A percentile compares a stretch with the other conserved stretches of the same genome.
Evolutionary conservation across 2,329 filamentous ascomycete genomes (phyloP).

Genomic region (Emmonsia crescens): DNA sequence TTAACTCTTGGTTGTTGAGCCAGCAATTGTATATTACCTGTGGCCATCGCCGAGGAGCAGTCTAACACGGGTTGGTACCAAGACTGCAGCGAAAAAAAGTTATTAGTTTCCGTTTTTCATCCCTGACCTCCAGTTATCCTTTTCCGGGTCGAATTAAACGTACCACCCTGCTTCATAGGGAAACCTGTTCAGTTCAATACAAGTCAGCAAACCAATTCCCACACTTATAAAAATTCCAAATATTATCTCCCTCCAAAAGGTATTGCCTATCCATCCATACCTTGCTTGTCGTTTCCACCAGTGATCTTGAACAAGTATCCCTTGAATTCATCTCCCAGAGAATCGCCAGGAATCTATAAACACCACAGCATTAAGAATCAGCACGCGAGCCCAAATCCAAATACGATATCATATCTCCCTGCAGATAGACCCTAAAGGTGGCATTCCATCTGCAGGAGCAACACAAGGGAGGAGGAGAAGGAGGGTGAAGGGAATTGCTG

Average conservation of each 20-base stretch:
- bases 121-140: slow-evolving; percentile 11
- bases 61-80: slow-evolving; percentile 96
- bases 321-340: slow-evolving; percentile 98
- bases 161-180: slow-evolving; percentile 98
- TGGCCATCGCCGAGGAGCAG: slow-evolving; percentile 93
- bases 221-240: slow-evolving; percentile 1
- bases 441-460: not conserved
- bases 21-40: slow-evolving; percentile 35
- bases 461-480: not conserved
- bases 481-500: slow-evolving; percentile 22
- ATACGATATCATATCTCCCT: not conserved
- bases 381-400: not conserved
- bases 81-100: slow-evolving; percentile 33
- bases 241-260: not conserved
- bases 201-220: slow-evolving; percentile 18
- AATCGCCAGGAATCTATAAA: slow-evolving; percentile 73
- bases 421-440: not conserved
- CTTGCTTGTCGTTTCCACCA: slow-evolving; percentile 99
- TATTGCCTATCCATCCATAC: slow-evolving; percentile 19
- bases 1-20: not conserved
- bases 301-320: slow-evolving; percentile 99
- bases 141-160: slow-evolving; percentile 25
- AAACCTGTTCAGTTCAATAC: slow-evolving; percentile 47
- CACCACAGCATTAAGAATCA: slow-evolving; percentile 5
- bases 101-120: slow-evolving; percentile 20